Conservation (phyloP, 305 asterid genomes). For the Fraxinus albicans region DNA sequence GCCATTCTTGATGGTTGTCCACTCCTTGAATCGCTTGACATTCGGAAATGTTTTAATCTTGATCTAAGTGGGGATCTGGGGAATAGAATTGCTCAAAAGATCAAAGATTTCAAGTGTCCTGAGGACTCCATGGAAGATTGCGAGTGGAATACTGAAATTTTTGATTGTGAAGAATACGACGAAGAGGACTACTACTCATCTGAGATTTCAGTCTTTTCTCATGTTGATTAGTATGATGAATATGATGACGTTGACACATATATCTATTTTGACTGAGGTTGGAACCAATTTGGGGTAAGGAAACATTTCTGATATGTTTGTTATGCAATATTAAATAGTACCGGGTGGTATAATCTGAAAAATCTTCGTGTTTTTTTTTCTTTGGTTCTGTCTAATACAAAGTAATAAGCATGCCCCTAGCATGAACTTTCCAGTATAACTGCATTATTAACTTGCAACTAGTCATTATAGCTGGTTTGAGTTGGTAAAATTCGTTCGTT, state of each 20-base stretch:
- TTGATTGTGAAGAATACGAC: constrained; percentile 17
- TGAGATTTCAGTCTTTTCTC: constrained; percentile 21
- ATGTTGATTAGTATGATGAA: not conserved
- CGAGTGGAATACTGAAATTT: constrained; percentile 27
- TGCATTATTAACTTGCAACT: not conserved
- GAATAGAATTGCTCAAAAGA: constrained; percentile 24
- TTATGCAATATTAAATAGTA: not conserved
- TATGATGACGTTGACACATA: not conserved
- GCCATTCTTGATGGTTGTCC: constrained; percentile 48
- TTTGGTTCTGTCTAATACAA: not conserved
- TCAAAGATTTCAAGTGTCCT: constrained; percentile 25
- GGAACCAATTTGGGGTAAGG: not conserved
- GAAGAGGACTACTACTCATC: constrained; percentile 7
- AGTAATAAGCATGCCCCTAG: not conserved
- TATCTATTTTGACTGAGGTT: not conserved
- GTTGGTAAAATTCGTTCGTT: no score
- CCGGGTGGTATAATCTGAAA: not conserved
- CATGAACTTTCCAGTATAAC: not conserved
- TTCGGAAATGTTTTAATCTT: constrained; percentile 22
- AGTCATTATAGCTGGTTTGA: not conserved
- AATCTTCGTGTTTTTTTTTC: not conserved
- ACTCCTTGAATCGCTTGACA: constrained; percentile 40
- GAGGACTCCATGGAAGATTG: constrained; percentile 18
- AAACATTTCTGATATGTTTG: not conserved
- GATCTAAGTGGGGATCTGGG: constrained; percentile 26